phyloP scores from a whole-genome alignment of 805 yeast genomes.

The Candida ficus region DNA sequence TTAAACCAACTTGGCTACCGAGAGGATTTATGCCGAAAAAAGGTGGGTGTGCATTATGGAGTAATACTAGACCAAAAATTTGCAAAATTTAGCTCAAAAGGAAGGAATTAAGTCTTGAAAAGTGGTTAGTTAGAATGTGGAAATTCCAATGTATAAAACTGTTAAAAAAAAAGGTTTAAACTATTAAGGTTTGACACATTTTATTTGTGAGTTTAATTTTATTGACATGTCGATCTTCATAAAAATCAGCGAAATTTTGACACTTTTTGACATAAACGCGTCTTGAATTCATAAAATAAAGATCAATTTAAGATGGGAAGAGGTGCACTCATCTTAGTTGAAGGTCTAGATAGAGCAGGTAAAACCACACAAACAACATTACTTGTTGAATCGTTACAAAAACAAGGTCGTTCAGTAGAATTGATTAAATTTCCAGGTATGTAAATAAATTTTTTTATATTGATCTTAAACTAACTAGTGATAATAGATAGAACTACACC shows the following conservation, averaged over 20 bases:
- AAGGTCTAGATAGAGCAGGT: conserved; percentile 94
- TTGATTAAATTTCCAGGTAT: conserved; percentile 69
- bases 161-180: no score
- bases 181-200: no score
- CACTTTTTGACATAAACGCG: not conserved
- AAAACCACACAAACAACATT: conserved; percentile 74
- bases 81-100: no score
- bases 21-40: no score
- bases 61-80: no score
- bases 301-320: conserved; percentile 29
- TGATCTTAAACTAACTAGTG: conserved; percentile 1
- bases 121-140: no score
- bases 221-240: no score
- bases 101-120: no score
- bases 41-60: no score
- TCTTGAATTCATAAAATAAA: not conserved
- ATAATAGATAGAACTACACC: conserved; percentile 62
- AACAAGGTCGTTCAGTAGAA: conserved; percentile 32
- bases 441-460: conserved; percentile 1
- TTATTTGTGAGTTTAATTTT: no score
- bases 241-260: no score
- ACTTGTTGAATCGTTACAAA: conserved; percentile 29
- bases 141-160: no score
- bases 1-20: conserved; percentile 22
- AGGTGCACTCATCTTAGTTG: conserved; percentile 76